These are phyloP conservation scores for Luzula sylvatica DNA, from an alignment of 176 grass and related monocot species.

Conservation along the genomic window DNA sequence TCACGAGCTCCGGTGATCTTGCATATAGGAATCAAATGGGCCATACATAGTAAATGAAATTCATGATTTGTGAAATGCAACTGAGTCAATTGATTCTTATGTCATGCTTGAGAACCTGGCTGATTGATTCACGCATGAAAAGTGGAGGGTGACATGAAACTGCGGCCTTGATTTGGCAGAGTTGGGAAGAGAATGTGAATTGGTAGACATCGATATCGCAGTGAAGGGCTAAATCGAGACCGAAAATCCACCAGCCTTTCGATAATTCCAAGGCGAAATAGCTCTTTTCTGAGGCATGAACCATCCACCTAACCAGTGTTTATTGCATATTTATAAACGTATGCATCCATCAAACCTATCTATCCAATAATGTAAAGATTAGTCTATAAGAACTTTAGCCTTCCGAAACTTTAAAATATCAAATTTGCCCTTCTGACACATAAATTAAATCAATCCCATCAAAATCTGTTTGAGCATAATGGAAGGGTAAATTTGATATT, in stretches of 20 bases:
- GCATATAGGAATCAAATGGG: no score
- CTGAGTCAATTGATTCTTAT: no score
- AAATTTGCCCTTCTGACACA: conserved; percentile 5
- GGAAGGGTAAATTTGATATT: no score
- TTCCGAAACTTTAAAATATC: conserved; percentile 2
- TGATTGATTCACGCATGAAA: no score
- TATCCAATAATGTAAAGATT: conserved; percentile 23
- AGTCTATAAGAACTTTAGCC: no score
- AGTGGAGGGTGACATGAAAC: no score
- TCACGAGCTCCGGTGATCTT: no score
- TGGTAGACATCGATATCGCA: no score
- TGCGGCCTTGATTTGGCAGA: conserved; percentile 76
- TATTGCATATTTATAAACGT: conserved; percentile 93
- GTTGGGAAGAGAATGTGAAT: conserved; percentile 76
- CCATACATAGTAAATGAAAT: no score
- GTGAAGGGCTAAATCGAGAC: conserved; percentile 92
- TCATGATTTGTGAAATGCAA: no score
- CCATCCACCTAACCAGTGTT: no score
- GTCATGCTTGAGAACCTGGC: no score
- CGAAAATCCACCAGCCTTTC: conserved; percentile 93
- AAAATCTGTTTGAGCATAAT: neutral
- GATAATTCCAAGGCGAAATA: conserved; percentile 91
- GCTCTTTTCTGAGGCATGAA: conserved; percentile 88
- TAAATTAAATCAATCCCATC: neutral
- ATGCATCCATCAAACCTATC: conserved; percentile 91